phyloP scores from a whole-genome alignment of 164 flowering plant genomes.

The Hamamelis virginiana region DNA sequence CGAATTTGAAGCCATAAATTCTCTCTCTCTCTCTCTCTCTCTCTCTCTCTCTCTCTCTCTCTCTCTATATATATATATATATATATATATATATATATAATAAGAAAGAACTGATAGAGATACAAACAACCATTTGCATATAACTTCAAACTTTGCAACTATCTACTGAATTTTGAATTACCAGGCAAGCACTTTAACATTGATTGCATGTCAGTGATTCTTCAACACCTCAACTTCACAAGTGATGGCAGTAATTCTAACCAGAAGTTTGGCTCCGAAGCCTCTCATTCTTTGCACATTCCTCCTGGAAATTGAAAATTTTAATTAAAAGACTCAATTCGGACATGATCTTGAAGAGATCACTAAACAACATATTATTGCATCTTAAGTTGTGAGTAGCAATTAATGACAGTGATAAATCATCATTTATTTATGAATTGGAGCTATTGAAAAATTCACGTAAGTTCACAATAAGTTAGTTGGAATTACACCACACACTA shows the following conservation, averaged over 20 bases:
- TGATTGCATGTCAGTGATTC: not conserved
- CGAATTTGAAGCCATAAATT: not conserved
- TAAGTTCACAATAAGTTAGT: too few species aligned
- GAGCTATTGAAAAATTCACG: too few species aligned
- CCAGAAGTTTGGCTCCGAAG: slow-evolving; percentile 31
- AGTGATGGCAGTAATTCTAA: slow-evolving; percentile 1
- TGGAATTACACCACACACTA: too few species aligned
- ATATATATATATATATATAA: not conserved
- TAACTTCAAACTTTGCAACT: not conserved
- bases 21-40: too few species aligned
- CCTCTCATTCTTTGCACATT: slow-evolving; percentile 55
- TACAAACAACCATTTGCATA: not conserved
- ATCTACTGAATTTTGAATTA: not conserved
- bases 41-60: too few species aligned
- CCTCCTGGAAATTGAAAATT: slow-evolving; percentile 45
- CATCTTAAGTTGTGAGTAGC: not conserved
- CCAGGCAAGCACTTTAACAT: not conserved
- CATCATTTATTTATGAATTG: too few species aligned
- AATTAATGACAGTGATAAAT: too few species aligned
- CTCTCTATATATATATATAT: too few species aligned
- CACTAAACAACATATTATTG: not conserved
- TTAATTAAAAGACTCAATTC: not conserved
- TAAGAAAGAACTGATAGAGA: not conserved
- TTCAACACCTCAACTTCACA: not conserved
- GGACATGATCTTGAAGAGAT: not conserved